Evolutionary conservation across 75 land plant species (phyloP).

Genomic region (Sequoia sempervirens): DNA sequence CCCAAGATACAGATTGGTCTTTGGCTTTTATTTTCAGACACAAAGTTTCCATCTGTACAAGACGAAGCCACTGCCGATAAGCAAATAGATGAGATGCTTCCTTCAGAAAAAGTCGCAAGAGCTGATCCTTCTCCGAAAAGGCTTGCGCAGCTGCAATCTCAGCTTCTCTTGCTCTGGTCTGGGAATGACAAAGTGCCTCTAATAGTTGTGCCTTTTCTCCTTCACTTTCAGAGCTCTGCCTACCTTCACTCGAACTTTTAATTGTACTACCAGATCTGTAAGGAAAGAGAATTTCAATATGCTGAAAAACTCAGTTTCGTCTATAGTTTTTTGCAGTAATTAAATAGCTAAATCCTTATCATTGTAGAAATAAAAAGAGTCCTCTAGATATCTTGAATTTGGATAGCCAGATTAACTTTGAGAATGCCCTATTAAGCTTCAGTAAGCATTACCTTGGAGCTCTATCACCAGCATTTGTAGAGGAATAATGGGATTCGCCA

Average conservation of each 20-base stretch:
- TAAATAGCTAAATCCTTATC: neutral
- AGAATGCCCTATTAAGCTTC: neutral
- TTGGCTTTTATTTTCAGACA: conserved; percentile 33
- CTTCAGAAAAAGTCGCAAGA: conserved; percentile 54
- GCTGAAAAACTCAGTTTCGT: neutral
- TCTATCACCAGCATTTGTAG: neutral
- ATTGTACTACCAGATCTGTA: conserved; percentile 17
- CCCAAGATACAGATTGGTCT: conserved; percentile 12
- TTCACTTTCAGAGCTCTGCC: conserved; percentile 17
- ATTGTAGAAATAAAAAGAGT: neutral
- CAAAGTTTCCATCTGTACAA: conserved; percentile 51
- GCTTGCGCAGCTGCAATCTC: conserved; percentile 65
- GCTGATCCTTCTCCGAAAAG: conserved; percentile 60
- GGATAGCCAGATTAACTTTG: neutral
- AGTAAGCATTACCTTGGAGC: conserved; percentile 3
- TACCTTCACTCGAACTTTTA: conserved; percentile 20
- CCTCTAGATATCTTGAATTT: neutral
- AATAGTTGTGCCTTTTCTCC: conserved; percentile 48
- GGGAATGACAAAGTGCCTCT: conserved; percentile 90
- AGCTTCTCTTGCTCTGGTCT: conserved; percentile 83
- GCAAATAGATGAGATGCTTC: conserved; percentile 79
- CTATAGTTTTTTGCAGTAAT: neutral
- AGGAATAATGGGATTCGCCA: neutral
- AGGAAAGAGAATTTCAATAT: neutral
- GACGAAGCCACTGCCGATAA: conserved; percentile 75